phyloP scores from a whole-genome alignment of 2,329 filamentous ascomycete genomes.

The Talaromyces sp. region DNA sequence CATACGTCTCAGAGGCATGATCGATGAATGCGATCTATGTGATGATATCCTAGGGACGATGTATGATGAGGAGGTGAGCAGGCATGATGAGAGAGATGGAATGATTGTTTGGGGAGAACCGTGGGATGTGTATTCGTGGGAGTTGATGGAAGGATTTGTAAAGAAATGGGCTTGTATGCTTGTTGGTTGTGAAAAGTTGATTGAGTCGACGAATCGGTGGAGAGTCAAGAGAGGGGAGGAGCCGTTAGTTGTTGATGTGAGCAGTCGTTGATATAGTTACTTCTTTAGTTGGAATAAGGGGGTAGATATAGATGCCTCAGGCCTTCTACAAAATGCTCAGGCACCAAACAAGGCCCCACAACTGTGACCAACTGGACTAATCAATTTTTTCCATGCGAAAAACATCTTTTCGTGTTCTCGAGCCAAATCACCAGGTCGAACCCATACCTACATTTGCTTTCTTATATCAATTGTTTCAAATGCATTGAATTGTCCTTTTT shows the following conservation, averaged over 20 bases:
- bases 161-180: conserved; percentile 30
- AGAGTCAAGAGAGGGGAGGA: conserved; percentile 27
- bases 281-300: background rate
- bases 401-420: background rate
- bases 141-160: conserved; percentile 30
- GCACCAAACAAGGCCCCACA: background rate
- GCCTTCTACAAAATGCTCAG: background rate
- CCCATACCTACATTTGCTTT: background rate
- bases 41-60: conserved; percentile 23
- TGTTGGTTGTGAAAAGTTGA: conserved; percentile 27
- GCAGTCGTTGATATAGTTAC: background rate
- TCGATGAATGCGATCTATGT: conserved; percentile 30
- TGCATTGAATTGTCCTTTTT: background rate
- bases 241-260: background rate
- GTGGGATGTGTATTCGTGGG: conserved; percentile 32
- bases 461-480: background rate
- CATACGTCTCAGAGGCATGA: conserved; percentile 19
- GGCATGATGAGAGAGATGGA: conserved; percentile 22
- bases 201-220: conserved; percentile 31
- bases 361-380: background rate
- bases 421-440: background rate
- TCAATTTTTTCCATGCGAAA: background rate
- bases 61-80: conserved; percentile 20
- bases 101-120: conserved; percentile 33
- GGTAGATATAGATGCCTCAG: background rate